These are phyloP conservation scores for Aspergillus sp. DNA, from an alignment of 2,329 filamentous ascomycete genomes.

Conservation along the genomic window DNA sequence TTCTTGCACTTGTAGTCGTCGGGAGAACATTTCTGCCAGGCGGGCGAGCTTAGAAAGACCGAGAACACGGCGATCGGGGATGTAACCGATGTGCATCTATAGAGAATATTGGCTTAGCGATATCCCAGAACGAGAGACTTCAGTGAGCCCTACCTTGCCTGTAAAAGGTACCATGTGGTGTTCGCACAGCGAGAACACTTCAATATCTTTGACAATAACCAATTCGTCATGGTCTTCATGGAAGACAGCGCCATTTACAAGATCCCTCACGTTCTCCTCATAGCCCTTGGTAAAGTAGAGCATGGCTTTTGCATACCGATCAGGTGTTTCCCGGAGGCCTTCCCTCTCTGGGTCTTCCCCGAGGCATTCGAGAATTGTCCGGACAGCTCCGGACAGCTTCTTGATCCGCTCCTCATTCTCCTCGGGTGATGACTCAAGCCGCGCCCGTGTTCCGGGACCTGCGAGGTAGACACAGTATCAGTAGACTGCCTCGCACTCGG, in stretches of 20 bases:
- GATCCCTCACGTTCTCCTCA: conserved; percentile 86
- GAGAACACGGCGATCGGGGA: conserved; percentile 85
- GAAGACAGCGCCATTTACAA: conserved; percentile 93
- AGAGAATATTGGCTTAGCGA: neutral
- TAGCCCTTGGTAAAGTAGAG: conserved; percentile 96
- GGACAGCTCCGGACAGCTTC: conserved; percentile 63
- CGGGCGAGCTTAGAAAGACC: conserved; percentile 94
- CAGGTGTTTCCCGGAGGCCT: conserved; percentile 66
- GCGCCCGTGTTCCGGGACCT: conserved; percentile 50
- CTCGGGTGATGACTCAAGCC: conserved; percentile 58
- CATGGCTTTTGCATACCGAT: conserved; percentile 91
- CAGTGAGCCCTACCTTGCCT: conserved; percentile 67
- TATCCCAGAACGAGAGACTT: neutral
- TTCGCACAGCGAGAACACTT: conserved; percentile 91
- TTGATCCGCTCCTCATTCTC: conserved; percentile 57
- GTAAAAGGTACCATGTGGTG: conserved; percentile 96
- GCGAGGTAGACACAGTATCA: conserved; percentile 8
- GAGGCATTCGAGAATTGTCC: conserved; percentile 65
- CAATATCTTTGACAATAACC: conserved; percentile 97
- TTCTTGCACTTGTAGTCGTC: conserved; percentile 92
- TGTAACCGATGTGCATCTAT: conserved; percentile 99
- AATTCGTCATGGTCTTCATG: conserved; percentile 96
- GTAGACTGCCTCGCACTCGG: neutral
- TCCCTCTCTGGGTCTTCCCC: conserved; percentile 66
- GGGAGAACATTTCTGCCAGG: conserved; percentile 95